Evolutionary conservation across 495 filamentous ascomycete species (phyloP), one percentile per base, ranked within the genome.

Genomic region (Viridothelium virens): DNA sequence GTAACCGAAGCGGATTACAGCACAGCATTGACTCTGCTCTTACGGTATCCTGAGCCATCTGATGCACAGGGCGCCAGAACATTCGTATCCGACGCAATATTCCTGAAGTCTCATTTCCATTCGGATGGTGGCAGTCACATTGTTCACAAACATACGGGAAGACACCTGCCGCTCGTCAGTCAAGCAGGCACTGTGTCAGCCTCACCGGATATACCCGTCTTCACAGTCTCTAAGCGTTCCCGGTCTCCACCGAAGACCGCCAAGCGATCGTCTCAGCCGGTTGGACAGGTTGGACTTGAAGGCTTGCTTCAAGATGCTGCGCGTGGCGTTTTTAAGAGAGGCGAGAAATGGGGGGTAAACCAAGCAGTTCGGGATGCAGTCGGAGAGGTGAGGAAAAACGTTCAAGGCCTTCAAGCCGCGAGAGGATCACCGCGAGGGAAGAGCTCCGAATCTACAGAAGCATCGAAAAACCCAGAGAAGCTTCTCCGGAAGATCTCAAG

Each of bases 341-440:
- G 92, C 48, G 92, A 96, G 72, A 85, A 87, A 65, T 90, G 93
- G 76, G 91, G 93, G 2, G 87, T 97, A 38, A 91, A 91, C 68
- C 91, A 92, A 75, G 91, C 91, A 11, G 88, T 98, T 11, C 86
- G 92, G 25, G 92, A 93, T 67, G 93, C 94, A 3, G 85, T 96
- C 65, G 90, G 83, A 14, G 92, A 97, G 78, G 89, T 93, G 2
- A 84, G 82, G 68, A 87, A 83, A 70, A 89, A 87, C 67, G 86
- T 91, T 68, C 84, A 89, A 70, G 56, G 65, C 46, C 44, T 63
- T 25, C 65, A 67, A 38, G 18, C n/a, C 7, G 59, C 37, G 36
- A 59, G 34, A 34, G 31, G 12, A 9, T 39, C 48, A 9, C 64
- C 50, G 16, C 64, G 33, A 14, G 25, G 31, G 37, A 61, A 59